These are phyloP conservation scores for Ustilago vetiveriae DNA, from an alignment of 1,284 basidiomycete genomes.

Conservation along the genomic window DNA sequence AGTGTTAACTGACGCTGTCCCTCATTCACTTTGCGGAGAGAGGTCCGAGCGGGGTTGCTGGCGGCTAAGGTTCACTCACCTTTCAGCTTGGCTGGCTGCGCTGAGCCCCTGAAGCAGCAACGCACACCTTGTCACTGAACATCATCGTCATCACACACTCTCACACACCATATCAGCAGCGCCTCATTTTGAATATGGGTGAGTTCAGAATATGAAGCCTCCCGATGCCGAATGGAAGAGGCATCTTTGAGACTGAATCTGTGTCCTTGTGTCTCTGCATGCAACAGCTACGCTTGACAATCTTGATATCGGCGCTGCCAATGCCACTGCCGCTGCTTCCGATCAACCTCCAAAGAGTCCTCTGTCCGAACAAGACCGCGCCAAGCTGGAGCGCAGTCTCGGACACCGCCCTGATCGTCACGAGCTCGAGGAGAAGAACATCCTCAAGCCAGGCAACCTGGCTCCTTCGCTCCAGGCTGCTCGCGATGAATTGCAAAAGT, in stretches of 20 bases:
- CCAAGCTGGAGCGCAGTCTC: constrained; percentile 73
- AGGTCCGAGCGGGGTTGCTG: background rate
- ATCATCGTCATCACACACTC: background rate
- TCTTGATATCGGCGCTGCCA: constrained; percentile 27
- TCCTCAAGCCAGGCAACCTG: constrained; percentile 40
- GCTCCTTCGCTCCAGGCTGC: constrained; percentile 55
- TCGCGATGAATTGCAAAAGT: constrained; percentile 51
- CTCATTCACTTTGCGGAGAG: no score
- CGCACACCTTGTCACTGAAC: no score
- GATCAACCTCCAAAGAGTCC: constrained; percentile 16
- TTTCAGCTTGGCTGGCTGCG: no score
- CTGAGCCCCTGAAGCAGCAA: constrained; percentile 1
- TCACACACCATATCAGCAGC: no score
- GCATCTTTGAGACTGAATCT: background rate
- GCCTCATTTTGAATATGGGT: no score
- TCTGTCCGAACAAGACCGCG: constrained; percentile 21
- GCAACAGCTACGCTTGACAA: constrained; percentile 9
- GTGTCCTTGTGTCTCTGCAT: background rate
- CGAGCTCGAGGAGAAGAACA: constrained; percentile 70
- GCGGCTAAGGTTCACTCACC: no score
- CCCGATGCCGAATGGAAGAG: background rate
- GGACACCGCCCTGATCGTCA: constrained; percentile 73
- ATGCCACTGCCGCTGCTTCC: constrained; percentile 7
- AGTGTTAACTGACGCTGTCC: no score
- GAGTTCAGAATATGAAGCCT: no score